Evolutionary conservation across 1,284 basidiomycete species (phyloP).

Genomic region (Sporisorium graminicola): DNA sequence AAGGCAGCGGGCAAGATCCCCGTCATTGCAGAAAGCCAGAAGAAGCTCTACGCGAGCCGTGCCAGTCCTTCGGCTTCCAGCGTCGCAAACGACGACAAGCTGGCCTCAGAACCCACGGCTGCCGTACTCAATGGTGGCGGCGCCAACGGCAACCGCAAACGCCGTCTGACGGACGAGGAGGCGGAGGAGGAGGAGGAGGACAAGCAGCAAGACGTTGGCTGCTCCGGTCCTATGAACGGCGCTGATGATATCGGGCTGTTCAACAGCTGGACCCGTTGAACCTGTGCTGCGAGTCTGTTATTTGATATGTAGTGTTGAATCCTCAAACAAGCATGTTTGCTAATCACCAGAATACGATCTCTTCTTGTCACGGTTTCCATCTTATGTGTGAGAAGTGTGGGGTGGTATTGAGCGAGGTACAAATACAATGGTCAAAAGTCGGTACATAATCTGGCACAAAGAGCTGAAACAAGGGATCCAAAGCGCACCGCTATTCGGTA

Average conservation of each 20-base stretch:
- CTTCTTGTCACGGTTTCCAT: not conserved
- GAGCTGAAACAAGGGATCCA: too few species aligned
- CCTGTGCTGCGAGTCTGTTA: not conserved
- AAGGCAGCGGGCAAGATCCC: conserved; percentile 45
- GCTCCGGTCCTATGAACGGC: conserved; percentile 67
- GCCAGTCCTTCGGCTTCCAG: conserved; percentile 38
- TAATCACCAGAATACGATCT: not conserved
- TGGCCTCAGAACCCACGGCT: conserved; percentile 26
- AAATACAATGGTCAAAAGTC: not conserved
- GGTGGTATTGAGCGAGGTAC: not conserved
- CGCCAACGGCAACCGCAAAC: conserved; percentile 37
- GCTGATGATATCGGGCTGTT: conserved; percentile 65
- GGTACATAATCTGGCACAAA: too few species aligned
- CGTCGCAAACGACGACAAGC: conserved; percentile 54
- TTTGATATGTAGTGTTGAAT: not conserved
- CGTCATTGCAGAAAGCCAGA: conserved; percentile 41
- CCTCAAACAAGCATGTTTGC: not conserved
- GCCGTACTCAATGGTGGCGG: conserved; percentile 10
- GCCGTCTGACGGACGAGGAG: conserved; percentile 34
- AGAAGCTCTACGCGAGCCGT: conserved; percentile 47
- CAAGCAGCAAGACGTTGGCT: conserved; percentile 49
- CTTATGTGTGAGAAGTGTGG: not conserved
- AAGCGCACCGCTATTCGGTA: not conserved
- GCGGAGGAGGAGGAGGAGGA: conserved; percentile 47
- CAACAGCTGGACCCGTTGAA: conserved; percentile 58